Evolutionary conservation across 106 monocot genomes (phyloP).

Genomic region (Dendrobium huoshanense): DNA sequence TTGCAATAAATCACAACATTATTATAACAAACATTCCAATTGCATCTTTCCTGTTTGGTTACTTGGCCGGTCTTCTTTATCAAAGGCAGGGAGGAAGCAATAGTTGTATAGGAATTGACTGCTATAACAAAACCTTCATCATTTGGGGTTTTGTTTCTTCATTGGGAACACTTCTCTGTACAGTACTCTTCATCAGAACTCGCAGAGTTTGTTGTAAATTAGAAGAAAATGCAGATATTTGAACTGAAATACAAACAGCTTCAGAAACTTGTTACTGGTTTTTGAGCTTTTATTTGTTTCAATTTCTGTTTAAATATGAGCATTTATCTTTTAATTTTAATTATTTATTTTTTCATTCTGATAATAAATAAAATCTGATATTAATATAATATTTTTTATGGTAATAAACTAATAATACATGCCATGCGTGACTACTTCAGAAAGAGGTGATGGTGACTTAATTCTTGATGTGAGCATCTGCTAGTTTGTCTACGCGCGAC

Average conservation of each 20-base stretch:
- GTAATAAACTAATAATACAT: no score
- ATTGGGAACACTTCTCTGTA: constrained; percentile 36
- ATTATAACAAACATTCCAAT: constrained; percentile 67
- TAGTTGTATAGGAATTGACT: constrained; percentile 33
- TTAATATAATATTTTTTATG: no score
- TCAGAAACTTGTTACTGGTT: neutral
- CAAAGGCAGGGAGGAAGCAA: constrained; percentile 20
- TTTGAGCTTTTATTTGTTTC: neutral
- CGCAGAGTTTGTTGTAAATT: constrained; percentile 1
- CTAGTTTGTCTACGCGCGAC: no score
- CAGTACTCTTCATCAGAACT: constrained; percentile 30
- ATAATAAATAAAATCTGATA: no score
- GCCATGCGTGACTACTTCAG: no score
- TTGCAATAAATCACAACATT: constrained; percentile 72
- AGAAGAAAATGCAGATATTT: neutral
- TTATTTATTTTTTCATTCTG: no score
- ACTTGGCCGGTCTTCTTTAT: constrained; percentile 53
- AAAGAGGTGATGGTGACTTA: no score
- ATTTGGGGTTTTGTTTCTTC: constrained; percentile 57
- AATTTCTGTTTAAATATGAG: no score
- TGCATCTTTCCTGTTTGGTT: constrained; percentile 71
- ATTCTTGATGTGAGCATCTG: no score
- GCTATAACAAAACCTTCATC: constrained; percentile 48
- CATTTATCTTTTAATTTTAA: no score
- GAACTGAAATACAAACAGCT: neutral